These are phyloP conservation scores for Breviolum minutum DNA, from an alignment of 73 alveolate genomes.

Conservation along the genomic window DNA sequence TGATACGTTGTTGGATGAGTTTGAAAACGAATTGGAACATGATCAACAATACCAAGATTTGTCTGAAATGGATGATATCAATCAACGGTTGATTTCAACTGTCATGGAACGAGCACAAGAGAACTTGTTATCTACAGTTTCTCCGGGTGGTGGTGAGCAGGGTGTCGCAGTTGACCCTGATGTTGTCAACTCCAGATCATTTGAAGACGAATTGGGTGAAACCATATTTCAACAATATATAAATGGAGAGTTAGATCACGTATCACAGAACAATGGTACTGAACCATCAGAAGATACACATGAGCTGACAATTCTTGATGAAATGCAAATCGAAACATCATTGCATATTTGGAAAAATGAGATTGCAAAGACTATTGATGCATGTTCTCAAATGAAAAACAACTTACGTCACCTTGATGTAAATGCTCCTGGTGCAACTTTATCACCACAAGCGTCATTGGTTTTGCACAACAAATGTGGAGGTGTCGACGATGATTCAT, in stretches of 20 bases:
- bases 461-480: not conserved
- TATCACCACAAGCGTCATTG: not conserved
- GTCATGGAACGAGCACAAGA: not conserved
- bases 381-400: not conserved
- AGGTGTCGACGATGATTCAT: not conserved
- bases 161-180: not conserved
- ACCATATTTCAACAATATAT: not conserved
- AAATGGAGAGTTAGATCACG: not conserved
- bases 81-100: not conserved
- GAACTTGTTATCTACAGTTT: too few relatives aligned
- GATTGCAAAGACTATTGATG: not conserved
- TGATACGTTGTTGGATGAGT: not conserved
- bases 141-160: not conserved
- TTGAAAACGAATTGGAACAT: not conserved
- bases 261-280: not conserved
- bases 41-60: not conserved
- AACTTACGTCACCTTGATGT: not conserved
- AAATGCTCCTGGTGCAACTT: not conserved
- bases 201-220: constrained; percentile 20
- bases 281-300: not conserved
- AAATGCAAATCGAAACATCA: not conserved
- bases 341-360: not conserved
- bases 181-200: not conserved
- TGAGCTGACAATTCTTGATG: not conserved
- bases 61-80: not conserved